Evolutionary conservation across 495 filamentous ascomycete species (phyloP).

Genomic region (Aspergillus conjunctus): DNA sequence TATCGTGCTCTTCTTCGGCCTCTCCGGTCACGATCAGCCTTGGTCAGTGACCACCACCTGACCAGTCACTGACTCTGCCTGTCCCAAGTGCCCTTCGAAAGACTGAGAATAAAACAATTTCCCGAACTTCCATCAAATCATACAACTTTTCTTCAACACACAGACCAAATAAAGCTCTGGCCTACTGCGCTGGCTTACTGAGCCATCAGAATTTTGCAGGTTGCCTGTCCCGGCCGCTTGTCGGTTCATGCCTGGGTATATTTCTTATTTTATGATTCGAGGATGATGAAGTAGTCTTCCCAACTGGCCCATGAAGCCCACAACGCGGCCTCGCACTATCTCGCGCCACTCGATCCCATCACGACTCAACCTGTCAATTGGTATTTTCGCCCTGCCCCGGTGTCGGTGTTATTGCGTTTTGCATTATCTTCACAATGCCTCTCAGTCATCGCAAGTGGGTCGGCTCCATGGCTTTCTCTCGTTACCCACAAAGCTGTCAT

Average conservation of each 20-base stretch:
- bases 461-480: constrained; percentile 9
- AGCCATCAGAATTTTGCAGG: constrained; percentile 12
- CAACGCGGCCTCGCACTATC: constrained; percentile 25
- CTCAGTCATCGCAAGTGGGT: constrained; percentile 12
- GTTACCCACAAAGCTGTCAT: constrained; percentile 2
- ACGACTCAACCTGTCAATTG: constrained; percentile 29
- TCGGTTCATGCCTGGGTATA: background rate
- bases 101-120: constrained; percentile 13
- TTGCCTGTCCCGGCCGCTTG: constrained; percentile 7
- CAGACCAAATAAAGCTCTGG: constrained; percentile 25
- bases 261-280: constrained; percentile 3
- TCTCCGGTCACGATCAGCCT: constrained; percentile 22
- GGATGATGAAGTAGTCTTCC: constrained; percentile 4
- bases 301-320: constrained; percentile 14
- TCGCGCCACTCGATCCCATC: constrained; percentile 28
- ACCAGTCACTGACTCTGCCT: constrained; percentile 20
- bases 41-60: constrained; percentile 34
- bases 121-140: constrained; percentile 27
- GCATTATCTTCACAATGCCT: constrained; percentile 8
- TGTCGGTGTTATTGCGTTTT: constrained; percentile 9
- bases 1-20: constrained; percentile 17
- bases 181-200: constrained; percentile 11
- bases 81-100: constrained; percentile 2
- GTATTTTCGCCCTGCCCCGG: constrained; percentile 13
- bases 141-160: constrained; percentile 15